These are phyloP conservation scores for Calocybe gangraenosa DNA, from an alignment of 768 basidiomycete species.

Conservation along the genomic window DNA sequence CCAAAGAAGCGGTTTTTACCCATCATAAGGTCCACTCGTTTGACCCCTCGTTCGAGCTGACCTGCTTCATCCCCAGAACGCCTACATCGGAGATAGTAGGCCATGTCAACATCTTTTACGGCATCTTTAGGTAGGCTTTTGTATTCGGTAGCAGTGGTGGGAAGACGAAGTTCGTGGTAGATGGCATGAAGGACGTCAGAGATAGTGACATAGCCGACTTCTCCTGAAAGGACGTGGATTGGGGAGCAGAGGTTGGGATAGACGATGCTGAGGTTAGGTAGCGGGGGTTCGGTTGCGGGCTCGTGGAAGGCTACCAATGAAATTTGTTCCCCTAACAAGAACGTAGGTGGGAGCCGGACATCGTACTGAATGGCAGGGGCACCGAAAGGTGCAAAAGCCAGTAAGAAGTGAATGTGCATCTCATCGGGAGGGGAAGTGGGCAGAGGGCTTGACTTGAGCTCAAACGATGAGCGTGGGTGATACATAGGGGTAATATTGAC, in stretches of 20 bases:
- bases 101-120: constrained; percentile 34
- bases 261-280: constrained; percentile 28
- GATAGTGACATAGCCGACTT: constrained; percentile 35
- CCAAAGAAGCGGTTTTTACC: constrained; percentile 45
- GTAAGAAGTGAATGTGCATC: constrained; percentile 38
- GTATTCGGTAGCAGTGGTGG: constrained; percentile 44
- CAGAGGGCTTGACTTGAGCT: constrained; percentile 17
- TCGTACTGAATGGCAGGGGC: constrained; percentile 35
- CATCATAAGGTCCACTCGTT: constrained; percentile 52
- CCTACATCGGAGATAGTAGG: constrained; percentile 41
- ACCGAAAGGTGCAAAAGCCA: constrained; percentile 31
- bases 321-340: constrained; percentile 19
- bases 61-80: constrained; percentile 25
- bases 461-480: constrained; percentile 22
- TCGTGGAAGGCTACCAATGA: constrained; percentile 31
- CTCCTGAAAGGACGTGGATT: constrained; percentile 29
- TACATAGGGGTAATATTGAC: constrained; percentile 27
- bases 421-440: constrained; percentile 21
- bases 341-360: constrained; percentile 29
- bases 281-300: constrained; percentile 39
- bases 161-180: constrained; percentile 42
- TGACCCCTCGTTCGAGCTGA: constrained; percentile 46
- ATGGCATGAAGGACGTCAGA: constrained; percentile 46
- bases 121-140: constrained; percentile 26
- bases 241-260: constrained; percentile 28